phyloP scores from a whole-genome alignment of 768 basidiomycete genomes.

The Lentinula guzmanii region DNA sequence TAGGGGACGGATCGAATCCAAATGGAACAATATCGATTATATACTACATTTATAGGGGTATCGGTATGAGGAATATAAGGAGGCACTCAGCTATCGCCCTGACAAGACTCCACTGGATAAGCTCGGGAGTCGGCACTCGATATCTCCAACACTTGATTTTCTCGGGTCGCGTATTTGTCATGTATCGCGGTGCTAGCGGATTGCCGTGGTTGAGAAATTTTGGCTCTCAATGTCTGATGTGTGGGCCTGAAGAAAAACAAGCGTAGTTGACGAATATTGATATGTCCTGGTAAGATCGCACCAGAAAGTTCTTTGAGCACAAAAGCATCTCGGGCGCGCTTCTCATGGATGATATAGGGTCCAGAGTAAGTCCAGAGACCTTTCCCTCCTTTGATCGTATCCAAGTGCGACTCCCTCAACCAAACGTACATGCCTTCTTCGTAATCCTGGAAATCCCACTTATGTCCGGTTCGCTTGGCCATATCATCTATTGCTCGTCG shows the following conservation, averaged over 20 bases:
- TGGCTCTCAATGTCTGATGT: neutral
- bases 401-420: slow-evolving; percentile 22
- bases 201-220: too few species aligned
- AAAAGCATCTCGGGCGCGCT: neutral
- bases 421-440: slow-evolving; percentile 22
- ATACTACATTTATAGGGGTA: too few species aligned
- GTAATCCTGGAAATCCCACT: slow-evolving; percentile 14
- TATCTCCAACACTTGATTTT: too few species aligned
- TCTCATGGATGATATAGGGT: slow-evolving; percentile 14
- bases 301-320: neutral
- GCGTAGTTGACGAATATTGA: neutral
- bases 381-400: slow-evolving; percentile 12
- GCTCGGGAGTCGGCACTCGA: too few species aligned
- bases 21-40: too few species aligned
- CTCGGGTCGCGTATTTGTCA: accelerated
- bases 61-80: too few species aligned
- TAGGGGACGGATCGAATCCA: too few species aligned
- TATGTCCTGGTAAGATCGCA: neutral
- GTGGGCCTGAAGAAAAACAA: slow-evolving; percentile 5
- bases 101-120: too few species aligned
- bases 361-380: slow-evolving; percentile 20
- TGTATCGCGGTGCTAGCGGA: too few species aligned
- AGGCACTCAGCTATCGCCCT: too few species aligned
- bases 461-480: slow-evolving; percentile 8
- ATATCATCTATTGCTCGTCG: slow-evolving; percentile 17